These are phyloP conservation scores for Mucor sp. DNA, from an alignment of 371 early-diverging fungal genomes.

Conservation along the genomic window DNA sequence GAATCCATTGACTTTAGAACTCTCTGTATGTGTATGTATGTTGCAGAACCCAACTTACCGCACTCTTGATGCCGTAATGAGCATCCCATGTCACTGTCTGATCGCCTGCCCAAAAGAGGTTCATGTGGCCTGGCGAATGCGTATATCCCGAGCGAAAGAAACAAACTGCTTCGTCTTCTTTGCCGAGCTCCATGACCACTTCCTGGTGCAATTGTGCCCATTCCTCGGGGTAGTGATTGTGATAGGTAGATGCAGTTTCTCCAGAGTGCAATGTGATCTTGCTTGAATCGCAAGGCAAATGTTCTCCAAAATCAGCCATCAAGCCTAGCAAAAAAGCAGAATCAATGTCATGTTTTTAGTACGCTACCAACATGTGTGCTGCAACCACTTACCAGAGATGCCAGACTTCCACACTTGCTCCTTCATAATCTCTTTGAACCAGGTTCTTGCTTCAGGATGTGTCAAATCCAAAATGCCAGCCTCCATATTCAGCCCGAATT, in stretches of 20 bases:
- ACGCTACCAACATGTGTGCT: no score
- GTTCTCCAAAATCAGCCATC: constrained; percentile 46
- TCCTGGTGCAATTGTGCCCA: constrained; percentile 37
- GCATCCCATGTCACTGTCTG: constrained; percentile 47
- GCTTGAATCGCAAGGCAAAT: constrained; percentile 29
- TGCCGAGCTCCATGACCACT: constrained; percentile 25
- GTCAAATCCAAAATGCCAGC: constrained; percentile 48
- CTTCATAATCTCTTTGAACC: constrained; percentile 46
- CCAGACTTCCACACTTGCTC: constrained; percentile 35
- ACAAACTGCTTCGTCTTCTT: constrained; percentile 32
- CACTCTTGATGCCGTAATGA: constrained; percentile 48
- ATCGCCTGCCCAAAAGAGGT: constrained; percentile 47
- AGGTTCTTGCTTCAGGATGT: constrained; percentile 40
- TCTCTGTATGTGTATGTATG: no score
- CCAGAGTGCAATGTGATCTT: constrained; percentile 15
- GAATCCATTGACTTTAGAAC: neutral
- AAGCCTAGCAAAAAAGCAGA: constrained; percentile 18
- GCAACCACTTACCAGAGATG: constrained; percentile 30
- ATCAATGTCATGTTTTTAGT: no score
- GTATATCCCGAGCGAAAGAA: constrained; percentile 39
- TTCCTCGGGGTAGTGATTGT: constrained; percentile 43
- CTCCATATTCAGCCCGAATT: constrained; percentile 23
- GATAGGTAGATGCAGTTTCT: constrained; percentile 25
- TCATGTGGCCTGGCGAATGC: constrained; percentile 35
- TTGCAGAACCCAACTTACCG: constrained; percentile 23